These are phyloP conservation scores for Wallemia hederae DNA, from an alignment of 1,284 basidiomycete species.

Conservation along the genomic window DNA sequence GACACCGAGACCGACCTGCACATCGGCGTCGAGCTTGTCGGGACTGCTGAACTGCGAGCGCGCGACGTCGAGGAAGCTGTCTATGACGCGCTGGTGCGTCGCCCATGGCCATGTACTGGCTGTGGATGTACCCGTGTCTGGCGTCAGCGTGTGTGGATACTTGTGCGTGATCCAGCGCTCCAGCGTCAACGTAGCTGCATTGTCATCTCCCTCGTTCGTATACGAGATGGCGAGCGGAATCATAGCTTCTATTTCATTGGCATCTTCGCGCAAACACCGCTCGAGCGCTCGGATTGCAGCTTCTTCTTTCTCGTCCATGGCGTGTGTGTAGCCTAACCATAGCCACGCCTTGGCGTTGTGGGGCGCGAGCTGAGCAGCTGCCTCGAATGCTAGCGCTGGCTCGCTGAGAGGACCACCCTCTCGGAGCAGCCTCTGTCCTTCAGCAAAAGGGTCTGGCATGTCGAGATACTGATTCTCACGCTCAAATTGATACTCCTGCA, in stretches of 20 bases:
- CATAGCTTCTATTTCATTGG: constrained; percentile 25
- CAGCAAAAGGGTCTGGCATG: constrained; percentile 20
- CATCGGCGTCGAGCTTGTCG: constrained; percentile 50
- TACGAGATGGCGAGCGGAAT: constrained; percentile 65
- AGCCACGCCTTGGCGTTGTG: constrained; percentile 78
- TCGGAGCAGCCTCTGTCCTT: constrained; percentile 31
- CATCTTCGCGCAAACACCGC: constrained; percentile 44
- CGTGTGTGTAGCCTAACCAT: constrained; percentile 66
- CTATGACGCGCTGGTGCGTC: constrained; percentile 47
- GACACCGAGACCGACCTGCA: constrained; percentile 77
- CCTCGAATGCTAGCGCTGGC: constrained; percentile 22
- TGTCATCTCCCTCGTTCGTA: constrained; percentile 81
- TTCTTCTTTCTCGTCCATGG: constrained; percentile 62
- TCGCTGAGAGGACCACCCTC: constrained; percentile 13
- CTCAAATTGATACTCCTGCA: constrained; percentile 15
- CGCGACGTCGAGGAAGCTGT: constrained; percentile 59
- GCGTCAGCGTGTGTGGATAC: constrained; percentile 30
- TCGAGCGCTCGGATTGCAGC: constrained; percentile 25
- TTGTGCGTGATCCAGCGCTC: constrained; percentile 56
- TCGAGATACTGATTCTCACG: constrained; percentile 37
- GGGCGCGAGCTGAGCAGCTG: constrained; percentile 39
- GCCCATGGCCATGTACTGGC: constrained; percentile 37
- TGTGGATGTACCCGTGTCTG: constrained; percentile 5
- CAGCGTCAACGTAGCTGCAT: constrained; percentile 60
- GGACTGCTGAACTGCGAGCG: constrained; percentile 39